Evolutionary conservation across 1,284 basidiomycete genomes (phyloP), one percentile per base, ranked within the genome.

Genomic region (Pulchroboletus neoregius): DNA sequence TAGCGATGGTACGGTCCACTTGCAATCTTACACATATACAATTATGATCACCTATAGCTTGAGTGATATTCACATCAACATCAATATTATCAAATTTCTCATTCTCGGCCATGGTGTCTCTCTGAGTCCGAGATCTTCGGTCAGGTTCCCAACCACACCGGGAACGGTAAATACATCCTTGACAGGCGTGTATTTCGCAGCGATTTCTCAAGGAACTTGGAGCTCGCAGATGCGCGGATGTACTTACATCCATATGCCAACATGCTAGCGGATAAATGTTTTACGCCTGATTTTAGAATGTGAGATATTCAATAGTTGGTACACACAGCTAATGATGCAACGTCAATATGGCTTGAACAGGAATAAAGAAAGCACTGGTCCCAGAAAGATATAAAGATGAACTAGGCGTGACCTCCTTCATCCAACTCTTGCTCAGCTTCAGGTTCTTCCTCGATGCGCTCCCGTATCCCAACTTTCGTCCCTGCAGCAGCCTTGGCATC

Each of bases 391-490:
- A 38, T 23, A 18, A 13, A 23, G 34, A 31, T n/a, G 15, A 7
- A 43, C 32, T 43, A 65, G 26, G 26, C 2, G n/a, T 46, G 43
- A 30, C 24, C 13, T 6, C 10, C 45, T 43, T 76, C 65, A 39
- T 65, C 62, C 48, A 67, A 42, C 51, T 74, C 74, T 54, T 79
- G 81, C 56, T 87, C 85, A 2, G 71, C 79, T 62, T 88, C 87
- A 13, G 87, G 86, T 56, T 89, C 87, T 61, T 90, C 87, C 15
- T 82, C 76, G 45, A 90, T 90, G 42, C 76, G 73, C 49, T 87
- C 82, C 49, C 76, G 71, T 16, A 80, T 72, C 22, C 72, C 69
- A 13, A 71, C 60, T 30, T 71, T 71, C 8, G 70, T 69, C 16
- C 72, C 74, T 16, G 74, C 76, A 4, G 76, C 76, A n/a, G 75